Evolutionary conservation across 805 yeast species (phyloP), one percentile per base, ranked within the genome.

Genomic region (Saccharomycopsis sp.): DNA sequence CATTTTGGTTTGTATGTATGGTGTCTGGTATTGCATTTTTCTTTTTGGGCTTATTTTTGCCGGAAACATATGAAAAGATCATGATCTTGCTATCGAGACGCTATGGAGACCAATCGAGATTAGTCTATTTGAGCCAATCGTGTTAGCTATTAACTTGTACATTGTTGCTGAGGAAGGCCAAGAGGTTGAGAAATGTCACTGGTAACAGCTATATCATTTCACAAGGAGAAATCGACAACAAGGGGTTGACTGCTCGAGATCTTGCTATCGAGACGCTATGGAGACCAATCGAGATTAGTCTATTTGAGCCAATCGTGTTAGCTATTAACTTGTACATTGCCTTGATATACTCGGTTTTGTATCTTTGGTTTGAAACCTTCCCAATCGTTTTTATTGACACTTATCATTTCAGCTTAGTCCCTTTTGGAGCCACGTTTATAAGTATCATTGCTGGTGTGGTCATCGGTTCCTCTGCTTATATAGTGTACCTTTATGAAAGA

Each of bases 261-360:
- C 73, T 85, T 49, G 70, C 71, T 28, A 74, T 71, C 53, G 78
- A 78, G 56, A 80, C 79, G 51, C 58, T 84, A 26, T 57, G 79
- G 4, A 73, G 90, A 60, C 95, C 95, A 1, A 44, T 85, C 34
- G 58, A 56, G 8, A 79, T 85, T 87, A 65, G 83, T 36, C 55
- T 71, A 50, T 67, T 69, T 6, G 94, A 85, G 60, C 93, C 94
- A 14, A 79, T 84, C 51, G 61, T 85, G 50, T 65, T 83, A 14
- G 62, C 79, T 44, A 60, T 85, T 45, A 72, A 86, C 22, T 54
- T 84, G 34, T 85, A 84, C 66, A 80, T 78, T 52, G 79, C 90
- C 1, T 84, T 84, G 59, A 75, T 85, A 44, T 85, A 85, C 58
- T 94, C 90, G 54, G 78, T 85, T 58, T 63, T 85, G 35, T 85